These are phyloP conservation scores for Tetracladium setigerum DNA, from an alignment of 495 filamentous ascomycete genomes.

Conservation along the genomic window DNA sequence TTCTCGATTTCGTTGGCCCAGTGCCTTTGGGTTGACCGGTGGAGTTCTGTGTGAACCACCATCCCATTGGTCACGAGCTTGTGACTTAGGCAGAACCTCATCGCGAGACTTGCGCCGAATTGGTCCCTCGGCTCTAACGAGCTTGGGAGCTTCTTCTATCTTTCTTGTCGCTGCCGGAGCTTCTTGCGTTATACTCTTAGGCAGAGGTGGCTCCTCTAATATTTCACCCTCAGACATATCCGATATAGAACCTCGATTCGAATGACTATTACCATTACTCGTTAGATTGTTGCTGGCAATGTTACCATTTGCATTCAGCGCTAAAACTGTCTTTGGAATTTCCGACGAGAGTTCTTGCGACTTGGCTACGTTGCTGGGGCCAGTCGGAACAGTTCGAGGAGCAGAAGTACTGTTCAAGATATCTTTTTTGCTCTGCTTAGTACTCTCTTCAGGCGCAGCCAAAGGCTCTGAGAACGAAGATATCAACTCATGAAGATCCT, in stretches of 20 bases:
- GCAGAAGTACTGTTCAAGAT: background rate
- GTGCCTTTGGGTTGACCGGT: constrained; percentile 3
- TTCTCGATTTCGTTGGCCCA: constrained; percentile 1
- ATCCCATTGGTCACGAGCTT: constrained; percentile 2
- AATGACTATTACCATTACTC: background rate
- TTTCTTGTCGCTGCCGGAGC: constrained; percentile 7
- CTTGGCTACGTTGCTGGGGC: constrained; percentile 3
- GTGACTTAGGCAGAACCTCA: background rate
- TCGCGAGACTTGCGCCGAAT: constrained; percentile 1
- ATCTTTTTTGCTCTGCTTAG: constrained; percentile 5
- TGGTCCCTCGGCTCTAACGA: constrained; percentile 2
- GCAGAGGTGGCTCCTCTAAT: constrained; percentile 9
- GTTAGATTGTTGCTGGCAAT: background rate
- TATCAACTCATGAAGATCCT: constrained; percentile 16
- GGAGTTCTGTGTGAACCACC: constrained; percentile 1
- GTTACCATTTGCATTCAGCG: constrained; percentile 8
- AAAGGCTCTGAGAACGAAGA: constrained; percentile 13
- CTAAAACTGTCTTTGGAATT: constrained; percentile 15
- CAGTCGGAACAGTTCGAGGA: background rate
- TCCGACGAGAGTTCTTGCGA: constrained; percentile 16
- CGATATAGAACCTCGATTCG: constrained; percentile 9
- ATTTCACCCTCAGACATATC: constrained; percentile 23
- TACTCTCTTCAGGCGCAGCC: constrained; percentile 8
- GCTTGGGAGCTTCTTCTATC: background rate
- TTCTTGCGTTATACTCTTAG: background rate